These are phyloP conservation scores for Cladosporium oxysporum DNA, from an alignment of 2,329 filamentous ascomycete species.

Conservation along the genomic window DNA sequence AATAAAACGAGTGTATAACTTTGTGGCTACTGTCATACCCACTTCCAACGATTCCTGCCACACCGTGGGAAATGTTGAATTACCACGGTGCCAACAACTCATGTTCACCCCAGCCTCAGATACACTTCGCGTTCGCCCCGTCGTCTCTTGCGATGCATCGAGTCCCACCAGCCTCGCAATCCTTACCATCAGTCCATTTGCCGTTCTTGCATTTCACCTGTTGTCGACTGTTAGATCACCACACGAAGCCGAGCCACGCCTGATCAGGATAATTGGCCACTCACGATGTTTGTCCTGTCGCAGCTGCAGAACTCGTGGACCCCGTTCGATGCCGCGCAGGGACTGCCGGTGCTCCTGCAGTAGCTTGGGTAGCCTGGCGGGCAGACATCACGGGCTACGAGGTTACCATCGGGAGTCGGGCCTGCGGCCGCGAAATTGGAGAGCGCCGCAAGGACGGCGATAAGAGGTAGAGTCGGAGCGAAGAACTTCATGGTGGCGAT, in stretches of 20 bases:
- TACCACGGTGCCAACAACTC: neutral
- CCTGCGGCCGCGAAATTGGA: neutral
- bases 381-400: slow-evolving; percentile 6
- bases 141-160: neutral
- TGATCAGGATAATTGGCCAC: neutral
- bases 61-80: neutral
- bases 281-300: slow-evolving; percentile 12
- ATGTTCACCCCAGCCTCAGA: neutral
- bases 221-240: neutral
- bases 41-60: neutral
- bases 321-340: neutral
- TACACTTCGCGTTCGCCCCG: neutral
- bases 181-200: slow-evolving; percentile 5
- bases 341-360: neutral
- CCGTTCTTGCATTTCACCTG: slow-evolving; percentile 4
- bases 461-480: neutral
- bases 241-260: neutral
- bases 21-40: neutral
- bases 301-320: slow-evolving; percentile 14
- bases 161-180: neutral
- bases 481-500: slow-evolving; percentile 4
- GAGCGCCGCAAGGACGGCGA: neutral
- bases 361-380: neutral
- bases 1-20: neutral
- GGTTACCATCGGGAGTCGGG: neutral